Evolutionary conservation across 1,284 basidiomycete species (phyloP), one percentile per base, ranked within the genome.

Genomic region (Moesziomyces sp.): DNA sequence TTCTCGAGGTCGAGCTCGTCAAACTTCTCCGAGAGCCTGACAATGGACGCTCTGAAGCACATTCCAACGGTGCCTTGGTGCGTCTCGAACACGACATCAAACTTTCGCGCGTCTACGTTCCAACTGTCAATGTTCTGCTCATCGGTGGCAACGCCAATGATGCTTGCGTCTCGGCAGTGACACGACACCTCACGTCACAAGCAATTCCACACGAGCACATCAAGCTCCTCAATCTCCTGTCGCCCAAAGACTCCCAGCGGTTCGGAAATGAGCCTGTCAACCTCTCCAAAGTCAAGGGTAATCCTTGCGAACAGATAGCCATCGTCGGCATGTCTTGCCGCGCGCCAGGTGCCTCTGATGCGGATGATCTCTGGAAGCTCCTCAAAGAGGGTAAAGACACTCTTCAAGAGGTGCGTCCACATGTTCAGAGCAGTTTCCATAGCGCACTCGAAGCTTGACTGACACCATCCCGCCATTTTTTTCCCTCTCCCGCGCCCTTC

Each of bases 271-370:
- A 74, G 50, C 72, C 72, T 13, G 64, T 64, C 42, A 70, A 52
- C 16, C 58, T 67, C 1, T 74, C 71, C n/a, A 58, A 57, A 18
- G 71, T 74, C 30, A 42, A 53, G 42, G 74, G 74, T 21, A 68
- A 54, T 38, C 69, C 71, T 14, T 67, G 63, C 26, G 59, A 71
- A 33, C 62, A 73, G 47, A 42, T 77, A 5, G 75, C 75, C 19
- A 62, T 77, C 45, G 50, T 77, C n/a, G 75, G 75, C 14, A 68
- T 77, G 71, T 65, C 63, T 24, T 77, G 75, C 50, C 60, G 64
- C 10, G 58, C 74, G 8, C 75, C 75, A 4, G 75, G 75, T 9
- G 75, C 72, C n/a, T 45, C 71, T 14, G 66, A 66, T 45, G 53
- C 68, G 1, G 71, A 77, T 5, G 67, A 67, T 43, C 58, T 74